These are phyloP conservation scores for Crithidia expoeki DNA, from an alignment of 208 protist species.

Conservation along the genomic window DNA sequence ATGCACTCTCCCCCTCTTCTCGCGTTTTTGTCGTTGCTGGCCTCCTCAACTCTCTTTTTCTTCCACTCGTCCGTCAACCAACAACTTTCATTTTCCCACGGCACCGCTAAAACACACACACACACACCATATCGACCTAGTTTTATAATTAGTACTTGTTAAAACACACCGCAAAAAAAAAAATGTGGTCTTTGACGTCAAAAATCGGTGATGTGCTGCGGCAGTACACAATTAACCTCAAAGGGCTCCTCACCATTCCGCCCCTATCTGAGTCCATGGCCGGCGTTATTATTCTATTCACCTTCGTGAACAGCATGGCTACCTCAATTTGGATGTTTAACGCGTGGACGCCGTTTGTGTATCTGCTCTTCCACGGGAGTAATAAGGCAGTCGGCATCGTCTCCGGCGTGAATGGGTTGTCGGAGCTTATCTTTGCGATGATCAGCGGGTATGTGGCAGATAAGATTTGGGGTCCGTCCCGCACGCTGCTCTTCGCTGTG, in stretches of 20 bases:
- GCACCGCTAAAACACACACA: too few species aligned
- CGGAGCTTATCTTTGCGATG: conserved; percentile 52
- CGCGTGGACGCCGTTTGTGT: conserved; percentile 74
- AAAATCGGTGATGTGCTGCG: conserved; percentile 8
- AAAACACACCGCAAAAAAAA: not conserved
- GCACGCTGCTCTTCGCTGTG: conserved; percentile 54
- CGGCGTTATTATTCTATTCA: conserved; percentile 67
- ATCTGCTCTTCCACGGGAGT: conserved; percentile 48
- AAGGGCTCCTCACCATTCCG: conserved; percentile 29
- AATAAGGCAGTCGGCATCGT: conserved; percentile 73
- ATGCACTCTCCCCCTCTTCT: not conserved
- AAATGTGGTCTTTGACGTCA: not conserved
- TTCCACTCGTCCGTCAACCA: too few species aligned
- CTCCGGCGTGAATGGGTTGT: conserved; percentile 61
- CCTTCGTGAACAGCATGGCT: conserved; percentile 75
- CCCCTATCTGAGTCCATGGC: conserved; percentile 52
- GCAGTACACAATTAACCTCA: conserved; percentile 22
- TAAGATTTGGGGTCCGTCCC: conserved; percentile 56
- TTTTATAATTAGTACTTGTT: not conserved
- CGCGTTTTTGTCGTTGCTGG: not conserved
- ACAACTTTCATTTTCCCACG: too few species aligned
- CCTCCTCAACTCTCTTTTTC: conserved; percentile 3
- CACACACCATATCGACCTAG: too few species aligned
- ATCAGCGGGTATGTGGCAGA: conserved; percentile 62
- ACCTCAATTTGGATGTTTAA: conserved; percentile 80